Evolutionary conservation across 345 rosid species (phyloP).

Genomic region (Carallia pectinifolia): DNA sequence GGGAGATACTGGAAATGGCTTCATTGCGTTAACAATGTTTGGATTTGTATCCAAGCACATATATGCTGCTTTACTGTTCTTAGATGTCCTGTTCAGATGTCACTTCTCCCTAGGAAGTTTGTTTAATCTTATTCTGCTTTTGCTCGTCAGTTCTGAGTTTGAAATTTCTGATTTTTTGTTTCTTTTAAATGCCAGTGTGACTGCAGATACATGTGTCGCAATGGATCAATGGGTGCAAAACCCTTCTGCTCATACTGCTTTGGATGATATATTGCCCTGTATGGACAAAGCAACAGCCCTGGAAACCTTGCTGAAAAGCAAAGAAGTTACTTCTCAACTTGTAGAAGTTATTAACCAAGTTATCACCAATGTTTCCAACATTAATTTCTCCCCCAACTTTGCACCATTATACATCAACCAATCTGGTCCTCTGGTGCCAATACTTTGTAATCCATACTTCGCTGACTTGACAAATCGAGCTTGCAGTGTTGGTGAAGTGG

Average conservation of each 20-base stretch:
- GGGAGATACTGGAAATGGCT: no score
- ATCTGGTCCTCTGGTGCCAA: constrained; percentile 80
- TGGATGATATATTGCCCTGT: constrained; percentile 84
- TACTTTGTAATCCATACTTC: constrained; percentile 78
- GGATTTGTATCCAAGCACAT: no score
- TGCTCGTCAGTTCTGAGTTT: no score
- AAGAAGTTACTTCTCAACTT: constrained; percentile 71
- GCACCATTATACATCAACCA: constrained; percentile 76
- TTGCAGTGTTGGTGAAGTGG: constrained; percentile 71
- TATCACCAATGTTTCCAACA: constrained; percentile 89
- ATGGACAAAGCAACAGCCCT: constrained; percentile 76
- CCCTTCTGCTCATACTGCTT: constrained; percentile 76
- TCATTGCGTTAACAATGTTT: no score
- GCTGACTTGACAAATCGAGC: constrained; percentile 55
- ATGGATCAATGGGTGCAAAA: constrained; percentile 82
- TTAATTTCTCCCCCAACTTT: constrained; percentile 86
- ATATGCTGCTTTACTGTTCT: no score
- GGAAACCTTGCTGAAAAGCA: constrained; percentile 61
- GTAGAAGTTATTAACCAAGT: constrained; percentile 79
- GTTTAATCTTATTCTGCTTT: neutral
- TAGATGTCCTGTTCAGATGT: no score
- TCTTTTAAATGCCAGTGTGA: constrained; percentile 47
- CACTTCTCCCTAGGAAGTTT: no score
- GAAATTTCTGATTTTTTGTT: neutral
- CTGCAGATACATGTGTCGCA: constrained; percentile 86